Evolutionary conservation across 208 protist genomes (phyloP).

Genomic region (Trypanosomatidae sp.): DNA sequence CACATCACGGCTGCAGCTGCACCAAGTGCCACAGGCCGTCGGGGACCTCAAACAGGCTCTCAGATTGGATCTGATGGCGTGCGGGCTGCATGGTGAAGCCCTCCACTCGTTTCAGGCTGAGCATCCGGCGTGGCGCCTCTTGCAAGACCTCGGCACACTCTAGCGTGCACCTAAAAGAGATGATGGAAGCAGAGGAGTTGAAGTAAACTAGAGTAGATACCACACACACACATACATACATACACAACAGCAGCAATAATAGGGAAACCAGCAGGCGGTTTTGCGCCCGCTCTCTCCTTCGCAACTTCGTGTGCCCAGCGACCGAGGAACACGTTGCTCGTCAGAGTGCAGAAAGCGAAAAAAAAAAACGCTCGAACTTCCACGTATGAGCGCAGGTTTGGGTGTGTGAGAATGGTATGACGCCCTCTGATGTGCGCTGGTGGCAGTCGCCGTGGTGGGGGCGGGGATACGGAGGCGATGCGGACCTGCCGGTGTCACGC

Average conservation of each 20-base stretch:
- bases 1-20: constrained; percentile 36
- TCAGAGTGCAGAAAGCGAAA: neutral
- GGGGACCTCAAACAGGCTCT: constrained; percentile 27
- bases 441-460: neutral
- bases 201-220: neutral
- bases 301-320: neutral
- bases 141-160: constrained; percentile 6
- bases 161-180: neutral
- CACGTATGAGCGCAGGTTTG: neutral
- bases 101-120: constrained; percentile 18
- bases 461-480: neutral
- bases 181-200: neutral
- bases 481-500: neutral
- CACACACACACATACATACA: neutral
- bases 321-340: neutral
- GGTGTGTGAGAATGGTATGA: neutral
- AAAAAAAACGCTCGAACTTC: neutral
- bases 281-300: neutral
- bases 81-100: constrained; percentile 17
- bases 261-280: neutral
- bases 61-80: constrained; percentile 16
- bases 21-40: constrained; percentile 20
- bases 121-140: constrained; percentile 18
- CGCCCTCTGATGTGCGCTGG: neutral
- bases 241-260: neutral